Evolutionary conservation across 108 stramenopile genomes (phyloP).

Genomic region (Fistulifera pelliculosa): DNA sequence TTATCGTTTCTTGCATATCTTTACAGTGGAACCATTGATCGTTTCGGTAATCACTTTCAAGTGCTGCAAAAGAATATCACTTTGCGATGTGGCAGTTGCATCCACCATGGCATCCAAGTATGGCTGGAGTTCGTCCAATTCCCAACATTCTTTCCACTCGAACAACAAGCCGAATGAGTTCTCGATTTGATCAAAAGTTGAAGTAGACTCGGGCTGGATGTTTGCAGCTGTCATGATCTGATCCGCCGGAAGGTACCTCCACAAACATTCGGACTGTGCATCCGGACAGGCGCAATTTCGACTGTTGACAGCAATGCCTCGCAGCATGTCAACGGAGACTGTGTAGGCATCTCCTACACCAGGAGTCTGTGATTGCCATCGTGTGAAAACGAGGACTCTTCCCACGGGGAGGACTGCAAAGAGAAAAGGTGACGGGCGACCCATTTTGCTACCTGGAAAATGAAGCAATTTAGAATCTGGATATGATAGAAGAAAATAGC

Average conservation of each 20-base stretch:
- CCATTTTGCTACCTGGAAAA: neutral
- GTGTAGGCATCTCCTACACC: conserved; percentile 9
- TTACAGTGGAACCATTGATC: neutral
- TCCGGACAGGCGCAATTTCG: neutral
- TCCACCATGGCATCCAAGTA: conserved; percentile 5
- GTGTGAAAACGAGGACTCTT: neutral
- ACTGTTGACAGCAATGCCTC: conserved; percentile 6
- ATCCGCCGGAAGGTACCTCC: conserved; percentile 5
- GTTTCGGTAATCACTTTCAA: conserved; percentile 1
- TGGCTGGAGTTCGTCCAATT: conserved; percentile 10
- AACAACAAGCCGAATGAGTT: conserved; percentile 6
- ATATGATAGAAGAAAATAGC: too few relatives aligned
- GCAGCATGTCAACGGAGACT: conserved; percentile 4
- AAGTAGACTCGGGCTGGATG: too few relatives aligned
- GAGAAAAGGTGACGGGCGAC: conserved; percentile 14
- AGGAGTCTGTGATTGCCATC: conserved; percentile 10
- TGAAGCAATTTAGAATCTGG: too few relatives aligned
- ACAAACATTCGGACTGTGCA: neutral
- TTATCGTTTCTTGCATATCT: neutral
- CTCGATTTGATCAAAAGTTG: neutral
- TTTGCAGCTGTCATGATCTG: neutral
- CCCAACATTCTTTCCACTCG: conserved; percentile 3
- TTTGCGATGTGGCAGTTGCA: conserved; percentile 3
- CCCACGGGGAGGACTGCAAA: conserved; percentile 7
- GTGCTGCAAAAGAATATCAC: conserved; percentile 2